A percentile compares a stretch with the other conserved stretches of the same genome.
Conservation (phyloP, 768 basidiomycete species). For the Cyathus striatus region DNA sequence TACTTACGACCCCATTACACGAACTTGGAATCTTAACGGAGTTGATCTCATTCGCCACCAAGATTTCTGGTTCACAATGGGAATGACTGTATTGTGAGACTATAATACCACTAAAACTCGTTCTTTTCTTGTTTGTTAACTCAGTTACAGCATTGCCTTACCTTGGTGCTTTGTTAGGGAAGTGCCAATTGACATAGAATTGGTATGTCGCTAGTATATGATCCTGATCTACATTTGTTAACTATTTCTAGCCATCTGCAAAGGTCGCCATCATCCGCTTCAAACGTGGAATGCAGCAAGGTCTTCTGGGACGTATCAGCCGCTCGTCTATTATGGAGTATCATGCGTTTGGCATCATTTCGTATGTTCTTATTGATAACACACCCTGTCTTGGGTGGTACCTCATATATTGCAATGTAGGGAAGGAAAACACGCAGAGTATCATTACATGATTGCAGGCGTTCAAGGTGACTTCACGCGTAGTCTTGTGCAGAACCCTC, state of each 20-base stretch:
- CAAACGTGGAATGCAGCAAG: slow-evolving; percentile 81
- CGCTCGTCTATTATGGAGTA: slow-evolving; percentile 75
- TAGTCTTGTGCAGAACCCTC: slow-evolving; percentile 64
- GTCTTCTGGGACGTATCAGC: slow-evolving; percentile 68
- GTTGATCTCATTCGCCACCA: slow-evolving; percentile 57
- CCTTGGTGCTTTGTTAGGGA: slow-evolving; percentile 76
- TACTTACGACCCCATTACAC: slow-evolving; percentile 50
- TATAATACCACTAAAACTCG: not conserved
- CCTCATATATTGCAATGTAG: slow-evolving; percentile 27
- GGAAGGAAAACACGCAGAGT: slow-evolving; percentile 66
- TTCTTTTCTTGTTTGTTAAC: not conserved
- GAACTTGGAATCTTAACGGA: slow-evolving; percentile 53
- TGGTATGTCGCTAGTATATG: slow-evolving; percentile 39
- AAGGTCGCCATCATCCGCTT: slow-evolving; percentile 80
- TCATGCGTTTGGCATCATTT: no score
- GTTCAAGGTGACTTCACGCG: slow-evolving; percentile 80
- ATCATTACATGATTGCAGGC: slow-evolving; percentile 79
- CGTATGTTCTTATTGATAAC: no score
- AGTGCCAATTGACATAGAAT: slow-evolving; percentile 69
- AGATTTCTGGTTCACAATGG: slow-evolving; percentile 72
- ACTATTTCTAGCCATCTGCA: slow-evolving; percentile 54
- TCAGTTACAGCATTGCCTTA: slow-evolving; percentile 62
- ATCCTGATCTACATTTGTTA: not conserved
- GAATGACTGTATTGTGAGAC: slow-evolving; percentile 69
- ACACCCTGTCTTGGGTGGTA: no score